A percentile compares a stretch with the other conserved stretches of the same genome.
These are phyloP conservation scores for Lanmaoa rubissima DNA, from an alignment of 768 basidiomycete species.

Conservation along the genomic window DNA sequence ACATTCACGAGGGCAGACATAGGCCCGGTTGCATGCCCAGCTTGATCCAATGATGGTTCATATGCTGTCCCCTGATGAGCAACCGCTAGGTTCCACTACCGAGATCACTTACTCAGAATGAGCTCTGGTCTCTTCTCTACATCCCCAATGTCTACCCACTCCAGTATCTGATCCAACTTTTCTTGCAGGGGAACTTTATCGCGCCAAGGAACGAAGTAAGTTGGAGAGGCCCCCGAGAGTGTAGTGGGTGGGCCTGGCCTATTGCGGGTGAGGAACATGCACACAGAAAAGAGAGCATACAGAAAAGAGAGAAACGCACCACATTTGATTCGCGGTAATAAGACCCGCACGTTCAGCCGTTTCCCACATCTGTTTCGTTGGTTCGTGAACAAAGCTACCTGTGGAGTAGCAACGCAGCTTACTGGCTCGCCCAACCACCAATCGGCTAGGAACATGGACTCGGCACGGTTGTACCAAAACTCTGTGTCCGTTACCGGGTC, in stretches of 20 bases:
- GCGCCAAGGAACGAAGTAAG: slow-evolving; percentile 79
- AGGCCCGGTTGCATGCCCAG: slow-evolving; percentile 72
- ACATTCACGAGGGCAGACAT: slow-evolving; percentile 71
- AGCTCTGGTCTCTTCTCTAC: slow-evolving; percentile 70
- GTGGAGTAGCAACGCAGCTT: slow-evolving; percentile 23
- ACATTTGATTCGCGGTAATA: slow-evolving; percentile 87
- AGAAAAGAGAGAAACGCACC: slow-evolving; percentile 46
- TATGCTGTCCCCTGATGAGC: slow-evolving; percentile 49
- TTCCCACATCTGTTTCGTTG: slow-evolving; percentile 75
- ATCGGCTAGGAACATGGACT: slow-evolving; percentile 58
- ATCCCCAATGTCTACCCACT: slow-evolving; percentile 78
- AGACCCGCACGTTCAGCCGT: slow-evolving; percentile 73
- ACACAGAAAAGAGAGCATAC: not conserved
- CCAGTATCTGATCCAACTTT: slow-evolving; percentile 75
- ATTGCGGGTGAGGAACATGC: not conserved
- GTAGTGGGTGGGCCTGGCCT: slow-evolving; percentile 87
- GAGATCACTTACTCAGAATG: slow-evolving; percentile 55
- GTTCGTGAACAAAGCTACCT: not conserved
- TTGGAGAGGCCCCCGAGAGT: slow-evolving; percentile 57
- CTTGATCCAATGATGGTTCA: slow-evolving; percentile 84
- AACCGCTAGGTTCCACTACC: not conserved
- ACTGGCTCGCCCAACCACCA: slow-evolving; percentile 96
- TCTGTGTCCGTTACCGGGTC: slow-evolving; percentile 62
- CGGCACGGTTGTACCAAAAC: slow-evolving; percentile 69
- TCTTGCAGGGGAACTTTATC: slow-evolving; percentile 52